These are phyloP conservation scores for Amanita pallidorosea DNA, from an alignment of 768 basidiomycete genomes.

Conservation along the genomic window DNA sequence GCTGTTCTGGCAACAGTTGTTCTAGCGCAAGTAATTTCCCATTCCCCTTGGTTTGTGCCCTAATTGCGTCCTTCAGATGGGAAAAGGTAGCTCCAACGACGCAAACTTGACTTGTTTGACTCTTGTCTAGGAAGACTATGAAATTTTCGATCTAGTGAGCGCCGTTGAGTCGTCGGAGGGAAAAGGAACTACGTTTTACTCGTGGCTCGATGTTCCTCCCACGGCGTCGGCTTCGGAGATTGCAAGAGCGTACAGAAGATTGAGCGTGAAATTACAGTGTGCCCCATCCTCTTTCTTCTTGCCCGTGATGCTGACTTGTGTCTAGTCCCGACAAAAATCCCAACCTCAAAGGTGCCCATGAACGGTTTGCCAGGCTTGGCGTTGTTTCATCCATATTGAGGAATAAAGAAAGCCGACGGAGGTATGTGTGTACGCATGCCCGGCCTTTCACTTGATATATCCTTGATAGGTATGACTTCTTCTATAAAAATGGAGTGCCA, in stretches of 20 bases:
- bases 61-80: slow-evolving; percentile 37
- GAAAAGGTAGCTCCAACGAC: slow-evolving; percentile 43
- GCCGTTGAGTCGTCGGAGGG: slow-evolving; percentile 77
- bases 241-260: slow-evolving; percentile 82
- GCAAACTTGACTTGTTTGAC: slow-evolving; percentile 1
- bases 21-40: slow-evolving; percentile 42
- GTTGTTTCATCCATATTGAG: slow-evolving; percentile 77
- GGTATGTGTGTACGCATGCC: slow-evolving; percentile 33
- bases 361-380: slow-evolving; percentile 87
- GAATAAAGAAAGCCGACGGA: slow-evolving; percentile 61
- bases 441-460: slow-evolving; percentile 1
- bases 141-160: slow-evolving; percentile 90
- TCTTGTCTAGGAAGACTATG: slow-evolving; percentile 70
- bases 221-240: slow-evolving; percentile 72
- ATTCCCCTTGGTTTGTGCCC: background rate
- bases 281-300: slow-evolving; percentile 17
- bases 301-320: background rate
- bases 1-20: slow-evolving; percentile 41
- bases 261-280: slow-evolving; percentile 85
- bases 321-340: slow-evolving; percentile 93
- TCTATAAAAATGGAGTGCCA: slow-evolving; percentile 96
- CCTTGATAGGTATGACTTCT: slow-evolving; percentile 70
- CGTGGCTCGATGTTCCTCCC: slow-evolving; percentile 74
- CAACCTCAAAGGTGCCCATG: slow-evolving; percentile 67
- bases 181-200: slow-evolving; percentile 94